A percentile compares a stretch with the other conserved stretches of the same genome.
phyloP scores from a whole-genome alignment of 345 rosid species.

The Hypericum perforatum region DNA sequence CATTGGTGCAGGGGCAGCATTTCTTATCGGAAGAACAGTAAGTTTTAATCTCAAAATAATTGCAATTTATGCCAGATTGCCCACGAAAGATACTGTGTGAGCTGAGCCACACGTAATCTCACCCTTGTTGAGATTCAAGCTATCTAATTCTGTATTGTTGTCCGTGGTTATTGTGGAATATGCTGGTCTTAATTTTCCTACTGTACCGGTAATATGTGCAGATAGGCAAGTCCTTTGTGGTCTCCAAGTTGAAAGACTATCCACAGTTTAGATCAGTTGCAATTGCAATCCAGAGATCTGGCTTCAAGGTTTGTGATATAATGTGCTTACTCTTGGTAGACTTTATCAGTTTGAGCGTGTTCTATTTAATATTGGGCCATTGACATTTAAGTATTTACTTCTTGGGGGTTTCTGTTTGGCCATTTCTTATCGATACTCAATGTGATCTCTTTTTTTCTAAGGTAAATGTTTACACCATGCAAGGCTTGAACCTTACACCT shows the following conservation, averaged over 20 bases:
- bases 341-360: no score
- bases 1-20: constrained; percentile 89
- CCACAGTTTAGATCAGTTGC: constrained; percentile 89
- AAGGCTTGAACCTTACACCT: background rate
- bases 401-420: no score
- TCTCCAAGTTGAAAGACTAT: constrained; percentile 83
- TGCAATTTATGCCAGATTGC: no score
- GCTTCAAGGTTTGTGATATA: constrained; percentile 66
- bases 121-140: no score
- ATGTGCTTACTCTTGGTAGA: background rate
- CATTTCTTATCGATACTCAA: no score
- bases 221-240: constrained; percentile 79
- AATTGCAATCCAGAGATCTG: constrained; percentile 73
- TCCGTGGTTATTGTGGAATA: background rate
- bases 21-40: constrained; percentile 87
- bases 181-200: background rate
- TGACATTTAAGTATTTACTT: no score
- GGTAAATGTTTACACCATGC: no score
- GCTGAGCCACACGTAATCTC: no score
- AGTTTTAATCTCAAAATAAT: constrained; percentile 8
- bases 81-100: no score
- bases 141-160: no score
- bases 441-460: no score
- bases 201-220: constrained; percentile 19
- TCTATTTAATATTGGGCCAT: no score